Conservation (phyloP, 2,329 filamentous ascomycete genomes). For the Alternaria burnsii region DNA sequence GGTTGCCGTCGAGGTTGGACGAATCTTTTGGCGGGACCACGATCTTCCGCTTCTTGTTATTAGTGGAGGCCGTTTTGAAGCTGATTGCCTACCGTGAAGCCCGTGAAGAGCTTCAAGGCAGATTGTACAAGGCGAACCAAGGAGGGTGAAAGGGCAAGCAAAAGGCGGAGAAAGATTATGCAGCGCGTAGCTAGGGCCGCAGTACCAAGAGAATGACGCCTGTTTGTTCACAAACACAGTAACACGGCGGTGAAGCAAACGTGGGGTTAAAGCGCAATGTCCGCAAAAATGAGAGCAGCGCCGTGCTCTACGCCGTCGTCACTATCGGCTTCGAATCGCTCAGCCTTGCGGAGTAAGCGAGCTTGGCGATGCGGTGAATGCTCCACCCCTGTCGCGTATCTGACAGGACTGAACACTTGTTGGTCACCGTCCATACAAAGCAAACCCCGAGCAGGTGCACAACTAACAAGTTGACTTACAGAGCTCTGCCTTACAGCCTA, state of each 20-base stretch:
- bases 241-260: slow-evolving; percentile 19
- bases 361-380: slow-evolving; percentile 20
- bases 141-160: slow-evolving; percentile 4
- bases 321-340: slow-evolving; percentile 18
- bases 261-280: slow-evolving; percentile 32
- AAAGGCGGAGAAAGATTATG: slow-evolving; percentile 12
- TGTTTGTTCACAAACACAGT: slow-evolving; percentile 13
- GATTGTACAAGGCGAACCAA: slow-evolving; percentile 20
- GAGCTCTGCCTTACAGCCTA: too few relatives aligned
- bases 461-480: too few relatives aligned
- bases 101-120: slow-evolving; percentile 48
- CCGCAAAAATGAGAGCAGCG: slow-evolving; percentile 33
- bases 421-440: background rate
- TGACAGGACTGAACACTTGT: slow-evolving; percentile 1
- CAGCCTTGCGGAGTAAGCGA: slow-evolving; percentile 35
- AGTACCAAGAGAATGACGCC: slow-evolving; percentile 9
- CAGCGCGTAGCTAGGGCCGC: slow-evolving; percentile 31
- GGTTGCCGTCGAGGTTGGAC: slow-evolving; percentile 17
- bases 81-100: slow-evolving; percentile 51
- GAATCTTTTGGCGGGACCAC: slow-evolving; percentile 42
- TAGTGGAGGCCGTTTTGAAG: slow-evolving; percentile 54
- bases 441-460: too few relatives aligned
- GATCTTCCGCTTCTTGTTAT: slow-evolving; percentile 60
- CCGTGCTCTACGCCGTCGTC: slow-evolving; percentile 31
- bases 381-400: slow-evolving; percentile 6